A percentile compares a stretch with the other conserved stretches of the same genome.
These are phyloP conservation scores for Oidium heveae DNA, from an alignment of 2,329 filamentous ascomycete species.

Conservation along the genomic window DNA sequence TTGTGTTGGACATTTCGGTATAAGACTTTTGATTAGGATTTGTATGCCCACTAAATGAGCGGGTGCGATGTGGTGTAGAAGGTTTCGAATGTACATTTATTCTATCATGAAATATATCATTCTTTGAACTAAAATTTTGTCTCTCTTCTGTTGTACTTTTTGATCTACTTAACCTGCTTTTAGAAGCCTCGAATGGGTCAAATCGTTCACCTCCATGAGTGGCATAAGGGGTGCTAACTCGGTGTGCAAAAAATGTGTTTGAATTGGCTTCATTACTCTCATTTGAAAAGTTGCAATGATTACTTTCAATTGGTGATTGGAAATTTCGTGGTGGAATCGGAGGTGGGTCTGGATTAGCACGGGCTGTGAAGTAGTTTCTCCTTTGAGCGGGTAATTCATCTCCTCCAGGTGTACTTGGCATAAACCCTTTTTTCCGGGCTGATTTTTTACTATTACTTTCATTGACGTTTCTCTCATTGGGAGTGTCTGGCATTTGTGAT, in stretches of 20 bases:
- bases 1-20: neutral
- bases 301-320: neutral
- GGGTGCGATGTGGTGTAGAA: neutral
- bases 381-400: constrained; percentile 13
- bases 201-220: constrained; percentile 31
- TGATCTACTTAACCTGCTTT: constrained; percentile 10
- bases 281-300: constrained; percentile 1
- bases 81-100: neutral
- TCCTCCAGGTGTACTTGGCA: constrained; percentile 12
- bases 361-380: constrained; percentile 11
- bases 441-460: constrained; percentile 6
- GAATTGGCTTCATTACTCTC: neutral
- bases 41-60: neutral
- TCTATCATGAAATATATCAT: neutral
- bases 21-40: neutral
- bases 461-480: constrained; percentile 1
- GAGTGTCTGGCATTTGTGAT: constrained; percentile 2
- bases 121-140: neutral
- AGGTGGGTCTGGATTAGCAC: constrained; percentile 7
- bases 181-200: constrained; percentile 25
- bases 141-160: constrained; percentile 9
- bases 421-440: constrained; percentile 10
- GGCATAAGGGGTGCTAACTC: constrained; percentile 32
- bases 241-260: constrained; percentile 23
- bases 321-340: constrained; percentile 8